Conservation (phyloP, 495 filamentous ascomycete genomes). For the Neurospora sp. region DNA sequence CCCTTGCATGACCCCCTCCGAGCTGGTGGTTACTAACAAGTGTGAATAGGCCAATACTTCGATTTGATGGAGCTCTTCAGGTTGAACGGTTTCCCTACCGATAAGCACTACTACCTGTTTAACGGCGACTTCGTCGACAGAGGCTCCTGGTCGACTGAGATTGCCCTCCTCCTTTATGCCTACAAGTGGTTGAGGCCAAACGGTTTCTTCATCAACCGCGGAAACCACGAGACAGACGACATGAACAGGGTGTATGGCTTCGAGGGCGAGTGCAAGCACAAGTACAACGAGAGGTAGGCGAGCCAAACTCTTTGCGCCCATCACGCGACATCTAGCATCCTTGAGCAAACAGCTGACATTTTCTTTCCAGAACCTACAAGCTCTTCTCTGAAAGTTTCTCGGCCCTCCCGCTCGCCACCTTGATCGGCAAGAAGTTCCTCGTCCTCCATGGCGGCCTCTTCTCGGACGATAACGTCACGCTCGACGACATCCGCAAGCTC, state of each 20-base stretch:
- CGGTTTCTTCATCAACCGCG: conserved; percentile 90
- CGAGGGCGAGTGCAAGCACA: conserved; percentile 94
- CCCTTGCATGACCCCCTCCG: neutral
- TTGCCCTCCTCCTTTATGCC: conserved; percentile 85
- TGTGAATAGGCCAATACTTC: conserved; percentile 76
- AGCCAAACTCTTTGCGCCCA: neutral
- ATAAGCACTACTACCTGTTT: conserved; percentile 88
- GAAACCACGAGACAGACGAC: conserved; percentile 98
- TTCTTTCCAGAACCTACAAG: conserved; percentile 58
- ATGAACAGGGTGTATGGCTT: conserved; percentile 99
- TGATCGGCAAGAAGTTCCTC: conserved; percentile 86
- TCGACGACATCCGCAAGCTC: conserved; percentile 89
- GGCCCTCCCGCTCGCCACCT: conserved; percentile 80
- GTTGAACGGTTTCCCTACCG: conserved; percentile 73
- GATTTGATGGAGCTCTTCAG: conserved; percentile 95
- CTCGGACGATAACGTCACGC: conserved; percentile 85
- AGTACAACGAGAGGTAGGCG: conserved; percentile 75
- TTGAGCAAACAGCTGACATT: conserved; percentile 9
- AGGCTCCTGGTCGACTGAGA: conserved; percentile 94
- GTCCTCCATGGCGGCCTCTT: conserved; percentile 94
- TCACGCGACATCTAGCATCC: neutral
- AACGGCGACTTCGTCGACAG: conserved; percentile 99
- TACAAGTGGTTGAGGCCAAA: conserved; percentile 92
- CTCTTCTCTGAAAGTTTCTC: conserved; percentile 98
- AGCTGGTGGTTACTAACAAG: conserved; percentile 8